Percentiles rank a stretch among this genome's conserved stretches.
Evolutionary conservation across 352 stramenopile species (phyloP).

Genomic region (Pythium plurisporium): DNA sequence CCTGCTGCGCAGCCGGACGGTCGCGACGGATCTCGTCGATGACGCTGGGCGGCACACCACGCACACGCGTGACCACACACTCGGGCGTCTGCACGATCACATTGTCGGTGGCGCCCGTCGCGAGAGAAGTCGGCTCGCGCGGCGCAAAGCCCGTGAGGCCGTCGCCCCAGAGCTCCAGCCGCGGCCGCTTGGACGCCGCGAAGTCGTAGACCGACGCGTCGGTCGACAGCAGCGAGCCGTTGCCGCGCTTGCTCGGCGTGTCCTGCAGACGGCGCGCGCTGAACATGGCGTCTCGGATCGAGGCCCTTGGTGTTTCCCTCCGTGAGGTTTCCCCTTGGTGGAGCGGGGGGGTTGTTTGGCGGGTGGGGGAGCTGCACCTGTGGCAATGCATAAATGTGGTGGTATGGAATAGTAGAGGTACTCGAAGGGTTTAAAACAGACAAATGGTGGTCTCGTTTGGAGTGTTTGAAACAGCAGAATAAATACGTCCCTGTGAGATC

Average conservation of each 20-base stretch:
- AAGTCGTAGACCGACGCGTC: slow-evolving; percentile 13
- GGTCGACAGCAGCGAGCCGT: slow-evolving; percentile 30
- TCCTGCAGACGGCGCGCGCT: slow-evolving; percentile 64
- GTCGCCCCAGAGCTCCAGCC: slow-evolving; percentile 35
- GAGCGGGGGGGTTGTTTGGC: neutral
- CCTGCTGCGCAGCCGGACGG: slow-evolving; percentile 17
- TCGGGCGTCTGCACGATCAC: slow-evolving; percentile 52
- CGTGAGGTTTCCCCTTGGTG: neutral
- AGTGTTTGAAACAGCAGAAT: slow-evolving; percentile 28
- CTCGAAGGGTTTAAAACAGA: neutral
- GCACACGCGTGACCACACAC: slow-evolving; percentile 46
- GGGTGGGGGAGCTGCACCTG: neutral
- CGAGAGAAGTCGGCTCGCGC: no score
- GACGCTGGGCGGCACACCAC: slow-evolving; percentile 34
- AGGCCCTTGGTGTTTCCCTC: neutral
- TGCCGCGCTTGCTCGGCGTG: slow-evolving; percentile 54
- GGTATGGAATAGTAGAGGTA: neutral
- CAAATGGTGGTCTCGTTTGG: neutral
- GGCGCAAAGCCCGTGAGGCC: no score
- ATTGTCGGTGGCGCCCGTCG: slow-evolving; percentile 13
- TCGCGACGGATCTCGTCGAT: slow-evolving; percentile 48
- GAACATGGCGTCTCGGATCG: slow-evolving; percentile 49
- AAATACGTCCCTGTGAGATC: slow-evolving; percentile 29
- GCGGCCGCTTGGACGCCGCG: slow-evolving; percentile 51
- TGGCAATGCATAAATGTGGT: slow-evolving; percentile 2